Percentiles rank a stretch among this genome's conserved stretches.
phyloP scores from a whole-genome alignment of 306 rosid genomes.

The Acacia acuminata region DNA sequence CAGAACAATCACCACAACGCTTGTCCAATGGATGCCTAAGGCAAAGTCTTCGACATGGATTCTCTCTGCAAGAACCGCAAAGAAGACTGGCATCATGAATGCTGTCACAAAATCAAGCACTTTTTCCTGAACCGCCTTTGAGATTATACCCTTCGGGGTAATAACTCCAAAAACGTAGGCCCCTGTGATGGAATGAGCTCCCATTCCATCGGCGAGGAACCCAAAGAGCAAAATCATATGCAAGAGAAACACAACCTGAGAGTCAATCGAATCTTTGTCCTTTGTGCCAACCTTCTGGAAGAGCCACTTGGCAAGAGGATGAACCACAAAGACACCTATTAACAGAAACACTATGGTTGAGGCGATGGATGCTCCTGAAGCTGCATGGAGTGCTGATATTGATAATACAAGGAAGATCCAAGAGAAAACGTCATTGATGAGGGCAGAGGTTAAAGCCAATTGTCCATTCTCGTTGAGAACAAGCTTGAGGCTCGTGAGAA shows the following conservation, averaged over 20 bases:
- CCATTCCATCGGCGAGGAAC: slow-evolving; percentile 31
- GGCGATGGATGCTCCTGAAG: not conserved
- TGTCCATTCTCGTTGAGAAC: slow-evolving; percentile 46
- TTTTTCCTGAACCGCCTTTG: slow-evolving; percentile 38
- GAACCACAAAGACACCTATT: not conserved
- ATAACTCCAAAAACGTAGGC: slow-evolving; percentile 43
- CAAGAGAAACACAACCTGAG: slow-evolving; percentile 29
- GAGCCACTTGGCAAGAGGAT: slow-evolving; percentile 31
- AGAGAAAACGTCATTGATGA: slow-evolving; percentile 33
- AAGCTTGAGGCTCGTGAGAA: slow-evolving; percentile 42
- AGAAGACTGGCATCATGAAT: slow-evolving; percentile 44
- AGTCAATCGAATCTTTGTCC: slow-evolving; percentile 30
- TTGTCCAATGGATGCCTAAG: not conserved
- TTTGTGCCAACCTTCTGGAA: not conserved
- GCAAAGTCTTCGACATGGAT: not conserved
- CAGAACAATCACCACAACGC: slow-evolving; percentile 26
- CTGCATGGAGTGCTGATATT: not conserved
- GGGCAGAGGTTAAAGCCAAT: slow-evolving; percentile 37
- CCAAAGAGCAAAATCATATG: slow-evolving; percentile 36
- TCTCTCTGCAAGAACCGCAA: slow-evolving; percentile 33
- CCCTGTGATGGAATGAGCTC: slow-evolving; percentile 31
- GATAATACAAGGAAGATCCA: slow-evolving; percentile 21
- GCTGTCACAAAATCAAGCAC: slow-evolving; percentile 35
- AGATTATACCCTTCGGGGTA: slow-evolving; percentile 37
- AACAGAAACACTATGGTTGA: not conserved